Evolutionary conservation across 768 basidiomycete genomes (phyloP), one percentile per base, ranked within the genome.

Genomic region (Pilatotrama ljubarskyi): DNA sequence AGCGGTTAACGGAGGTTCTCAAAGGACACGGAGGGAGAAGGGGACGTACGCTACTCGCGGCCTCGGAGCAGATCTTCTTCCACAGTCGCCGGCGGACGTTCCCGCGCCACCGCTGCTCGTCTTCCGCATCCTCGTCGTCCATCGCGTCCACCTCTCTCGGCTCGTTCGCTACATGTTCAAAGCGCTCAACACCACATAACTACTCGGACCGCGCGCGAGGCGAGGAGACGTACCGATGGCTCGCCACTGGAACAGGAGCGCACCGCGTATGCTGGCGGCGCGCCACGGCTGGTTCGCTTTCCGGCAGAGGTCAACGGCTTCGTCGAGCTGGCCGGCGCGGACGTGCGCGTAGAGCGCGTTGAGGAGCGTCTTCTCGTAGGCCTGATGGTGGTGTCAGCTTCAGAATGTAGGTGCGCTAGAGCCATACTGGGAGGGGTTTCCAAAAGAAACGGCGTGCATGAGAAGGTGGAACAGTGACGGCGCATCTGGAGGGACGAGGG

Each of bases 251-350:
- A 93, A 95, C 18, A 93, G 71, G 26, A 85, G 72, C 1, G 91
- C 88, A 1, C 96, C 96, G 6, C 90, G 86, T 42, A 98, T 84
- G 55, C 87, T 90, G 1, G 95, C 93, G 2, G 93, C 93, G 22
- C 94, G 81, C 96, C 95, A 98, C 0, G 93, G 90, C 64, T 95
- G 91, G 62, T 93, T 87, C 0, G 90, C 88, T 66, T 84, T 85
- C 64, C 87, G 77, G 69, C 93, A 95, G 17, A 93, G 74, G 35
- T 91, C 88, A 4, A 95, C 78, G 0, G 95, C 96, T 11, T 92
- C 88, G 11, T 91, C 91, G 26, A 96, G 72, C 59, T 87, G 77
- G n/a, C 95, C 95, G 5, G 90, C 87, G 40, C 95, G 85, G 2
- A 98, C 79, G 62, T 88, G 88, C 24, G 86, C 83, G 73, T 91